Conservation (phyloP, 306 rosid genomes). For the Ziziphus jujuba region DNA sequence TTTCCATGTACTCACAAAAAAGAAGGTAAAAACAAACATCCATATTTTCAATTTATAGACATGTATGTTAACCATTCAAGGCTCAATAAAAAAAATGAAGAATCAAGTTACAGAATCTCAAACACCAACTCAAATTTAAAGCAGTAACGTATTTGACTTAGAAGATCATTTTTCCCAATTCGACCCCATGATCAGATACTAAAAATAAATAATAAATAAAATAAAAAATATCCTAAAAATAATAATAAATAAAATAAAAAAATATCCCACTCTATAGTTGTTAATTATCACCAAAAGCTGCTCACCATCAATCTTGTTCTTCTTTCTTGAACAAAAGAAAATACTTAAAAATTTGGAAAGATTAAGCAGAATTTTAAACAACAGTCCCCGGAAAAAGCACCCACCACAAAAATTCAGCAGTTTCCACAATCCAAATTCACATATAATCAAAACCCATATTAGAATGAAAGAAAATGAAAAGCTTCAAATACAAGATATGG, state of each 20-base stretch:
- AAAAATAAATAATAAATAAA: no score
- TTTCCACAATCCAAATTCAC: neutral
- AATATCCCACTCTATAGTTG: no score
- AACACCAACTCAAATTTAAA: neutral
- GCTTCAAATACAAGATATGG: neutral
- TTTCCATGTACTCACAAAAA: neutral
- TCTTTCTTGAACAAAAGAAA: no score
- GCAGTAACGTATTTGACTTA: neutral
- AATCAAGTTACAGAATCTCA: neutral
- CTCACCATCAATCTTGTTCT: no score
- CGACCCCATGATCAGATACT: no score
- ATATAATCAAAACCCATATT: slow-evolving; percentile 8
- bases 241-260: no score
- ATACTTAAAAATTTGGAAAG: no score
- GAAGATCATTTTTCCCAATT: neutral
- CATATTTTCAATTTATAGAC: neutral
- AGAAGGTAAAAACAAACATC: neutral
- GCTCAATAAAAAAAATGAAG: neutral
- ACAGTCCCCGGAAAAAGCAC: neutral
- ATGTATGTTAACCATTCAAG: neutral
- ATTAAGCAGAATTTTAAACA: neutral
- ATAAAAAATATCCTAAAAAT: no score
- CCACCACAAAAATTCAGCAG: neutral
- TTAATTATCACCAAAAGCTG: no score
- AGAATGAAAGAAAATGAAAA: neutral